phyloP scores from a whole-genome alignment of 352 stramenopile species.

The Phytophthora lateralis region DNA sequence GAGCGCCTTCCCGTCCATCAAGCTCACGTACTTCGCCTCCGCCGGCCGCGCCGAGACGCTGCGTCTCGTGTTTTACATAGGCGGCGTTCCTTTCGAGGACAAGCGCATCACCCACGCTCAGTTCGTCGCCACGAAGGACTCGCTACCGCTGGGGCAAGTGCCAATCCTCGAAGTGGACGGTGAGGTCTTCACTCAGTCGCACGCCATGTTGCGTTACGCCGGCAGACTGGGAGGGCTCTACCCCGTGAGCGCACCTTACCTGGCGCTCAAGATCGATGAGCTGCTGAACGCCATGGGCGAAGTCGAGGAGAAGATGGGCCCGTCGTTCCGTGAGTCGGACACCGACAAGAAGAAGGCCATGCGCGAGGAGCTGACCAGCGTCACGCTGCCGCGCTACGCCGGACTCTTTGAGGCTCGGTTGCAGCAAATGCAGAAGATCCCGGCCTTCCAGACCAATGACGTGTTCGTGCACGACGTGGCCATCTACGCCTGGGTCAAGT shows the following conservation, averaged over 20 bases:
- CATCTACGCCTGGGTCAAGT: slow-evolving; percentile 44
- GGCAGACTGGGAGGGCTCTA: slow-evolving; percentile 64
- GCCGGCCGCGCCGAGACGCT: slow-evolving; percentile 53
- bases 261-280: slow-evolving; percentile 67
- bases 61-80: slow-evolving; percentile 63
- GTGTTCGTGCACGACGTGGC: slow-evolving; percentile 44
- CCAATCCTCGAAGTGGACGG: slow-evolving; percentile 61
- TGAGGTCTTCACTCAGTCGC: slow-evolving; percentile 57
- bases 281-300: slow-evolving; percentile 50
- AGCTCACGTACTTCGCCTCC: slow-evolving; percentile 70
- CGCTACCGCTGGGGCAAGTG: slow-evolving; percentile 45
- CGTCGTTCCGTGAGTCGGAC: slow-evolving; percentile 40
- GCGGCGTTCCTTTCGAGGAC: slow-evolving; percentile 67
- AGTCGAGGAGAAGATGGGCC: slow-evolving; percentile 35
- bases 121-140: slow-evolving; percentile 33
- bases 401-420: slow-evolving; percentile 39
- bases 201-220: slow-evolving; percentile 73
- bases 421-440: slow-evolving; percentile 40
- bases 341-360: slow-evolving; percentile 43
- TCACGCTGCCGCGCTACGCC: slow-evolving; percentile 38
- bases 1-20: slow-evolving; percentile 47
- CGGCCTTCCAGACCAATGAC: slow-evolving; percentile 39
- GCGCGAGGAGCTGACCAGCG: slow-evolving; percentile 36
- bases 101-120: slow-evolving; percentile 39
- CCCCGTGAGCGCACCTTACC: slow-evolving; percentile 39